These are phyloP conservation scores for Cokeromyces recurvatus DNA, from an alignment of 371 early-diverging fungal genomes.

Conservation along the genomic window DNA sequence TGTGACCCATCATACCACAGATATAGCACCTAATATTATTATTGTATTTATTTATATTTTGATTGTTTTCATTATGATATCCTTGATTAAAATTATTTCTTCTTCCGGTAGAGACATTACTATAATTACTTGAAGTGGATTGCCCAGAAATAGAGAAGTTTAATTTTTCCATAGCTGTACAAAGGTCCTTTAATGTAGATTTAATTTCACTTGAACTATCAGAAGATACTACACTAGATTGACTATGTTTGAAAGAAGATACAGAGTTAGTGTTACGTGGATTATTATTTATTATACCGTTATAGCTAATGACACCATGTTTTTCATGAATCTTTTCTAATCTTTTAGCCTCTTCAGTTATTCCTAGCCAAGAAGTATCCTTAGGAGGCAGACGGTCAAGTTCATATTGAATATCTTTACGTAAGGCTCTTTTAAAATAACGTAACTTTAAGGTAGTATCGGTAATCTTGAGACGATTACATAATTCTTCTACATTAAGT, in stretches of 20 bases:
- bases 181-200: too few relatives aligned
- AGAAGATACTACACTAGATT: neutral
- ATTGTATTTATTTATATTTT: neutral
- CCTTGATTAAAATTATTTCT: too few relatives aligned
- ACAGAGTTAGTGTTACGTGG: neutral
- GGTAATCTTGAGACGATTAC: neutral
- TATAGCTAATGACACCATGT: neutral
- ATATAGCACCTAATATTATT: neutral
- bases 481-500: neutral
- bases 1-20: neutral
- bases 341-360: neutral
- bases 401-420: slow-evolving; percentile 1
- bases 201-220: too few relatives aligned
- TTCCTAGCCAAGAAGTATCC: neutral
- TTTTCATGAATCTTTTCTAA: neutral
- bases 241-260: neutral
- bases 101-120: too few relatives aligned
- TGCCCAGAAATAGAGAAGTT: too few relatives aligned
- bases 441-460: neutral
- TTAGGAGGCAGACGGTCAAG: neutral
- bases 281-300: neutral
- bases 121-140: too few relatives aligned
- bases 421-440: neutral
- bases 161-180: too few relatives aligned
- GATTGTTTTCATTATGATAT: too few relatives aligned